Conservation (phyloP, 768 basidiomycete genomes). For the Hydnum rufescens region DNA sequence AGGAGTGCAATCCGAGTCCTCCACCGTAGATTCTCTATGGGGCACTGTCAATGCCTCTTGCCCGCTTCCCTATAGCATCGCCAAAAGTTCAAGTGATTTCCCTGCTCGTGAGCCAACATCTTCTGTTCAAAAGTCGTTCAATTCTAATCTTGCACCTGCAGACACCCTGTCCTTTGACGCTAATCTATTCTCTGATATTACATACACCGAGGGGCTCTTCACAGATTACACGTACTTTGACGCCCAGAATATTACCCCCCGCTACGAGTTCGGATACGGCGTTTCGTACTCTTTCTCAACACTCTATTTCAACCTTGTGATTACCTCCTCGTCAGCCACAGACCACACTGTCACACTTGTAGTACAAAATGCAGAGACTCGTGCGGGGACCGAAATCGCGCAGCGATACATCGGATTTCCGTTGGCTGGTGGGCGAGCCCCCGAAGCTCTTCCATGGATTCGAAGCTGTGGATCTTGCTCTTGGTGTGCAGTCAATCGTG, state of each 20-base stretch:
- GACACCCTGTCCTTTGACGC: not conserved
- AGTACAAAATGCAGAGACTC: not conserved
- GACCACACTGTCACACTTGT: not conserved
- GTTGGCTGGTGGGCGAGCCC: constrained; percentile 27
- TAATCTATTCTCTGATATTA: not conserved
- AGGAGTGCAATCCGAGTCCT: constrained; percentile 54
- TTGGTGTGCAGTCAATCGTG: constrained; percentile 21
- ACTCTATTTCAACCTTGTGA: constrained; percentile 20
- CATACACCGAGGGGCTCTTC: constrained; percentile 3
- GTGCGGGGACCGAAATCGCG: constrained; percentile 18
- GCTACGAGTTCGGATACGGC: constrained; percentile 57
- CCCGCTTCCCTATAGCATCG: constrained; percentile 22
- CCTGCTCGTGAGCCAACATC: constrained; percentile 17
- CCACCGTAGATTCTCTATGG: constrained; percentile 22
- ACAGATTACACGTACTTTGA: constrained; percentile 15
- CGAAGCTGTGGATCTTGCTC: constrained; percentile 26
- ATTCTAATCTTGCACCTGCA: not conserved
- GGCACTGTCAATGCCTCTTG: constrained; percentile 22
- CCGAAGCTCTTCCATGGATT: constrained; percentile 32
- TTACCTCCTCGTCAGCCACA: not conserved
- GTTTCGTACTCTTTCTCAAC: constrained; percentile 33
- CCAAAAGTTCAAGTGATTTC: constrained; percentile 19
- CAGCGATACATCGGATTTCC: constrained; percentile 36
- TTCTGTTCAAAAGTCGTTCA: not conserved
- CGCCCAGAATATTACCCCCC: constrained; percentile 46